Conservation (phyloP, 2,329 filamentous ascomycete genomes). For the Epicoccum nigrum region DNA sequence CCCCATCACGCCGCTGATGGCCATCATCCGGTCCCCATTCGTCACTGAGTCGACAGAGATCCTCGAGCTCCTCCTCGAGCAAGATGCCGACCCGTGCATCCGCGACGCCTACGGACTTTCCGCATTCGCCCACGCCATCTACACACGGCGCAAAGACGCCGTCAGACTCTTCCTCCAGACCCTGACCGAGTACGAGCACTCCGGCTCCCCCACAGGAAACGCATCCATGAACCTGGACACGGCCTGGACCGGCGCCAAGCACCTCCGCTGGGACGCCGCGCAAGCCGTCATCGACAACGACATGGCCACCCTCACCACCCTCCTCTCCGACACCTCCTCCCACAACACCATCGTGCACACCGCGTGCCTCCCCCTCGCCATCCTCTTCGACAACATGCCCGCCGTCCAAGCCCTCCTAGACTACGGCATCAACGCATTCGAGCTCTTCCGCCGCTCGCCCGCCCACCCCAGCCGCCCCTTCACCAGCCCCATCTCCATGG, state of each 20-base stretch:
- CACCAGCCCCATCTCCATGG: constrained; percentile 15
- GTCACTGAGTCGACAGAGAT: constrained; percentile 16
- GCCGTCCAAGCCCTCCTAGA: constrained; percentile 12
- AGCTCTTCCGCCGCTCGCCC: constrained; percentile 13
- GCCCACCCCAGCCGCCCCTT: constrained; percentile 14
- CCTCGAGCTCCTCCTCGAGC: constrained; percentile 14
- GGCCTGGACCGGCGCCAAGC: constrained; percentile 16
- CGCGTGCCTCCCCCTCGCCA: constrained; percentile 15
- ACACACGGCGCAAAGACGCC: constrained; percentile 14
- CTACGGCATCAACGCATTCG: constrained; percentile 11
- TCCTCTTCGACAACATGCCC: constrained; percentile 13
- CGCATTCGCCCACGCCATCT: constrained; percentile 16
- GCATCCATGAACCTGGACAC: constrained; percentile 15
- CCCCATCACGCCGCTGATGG: constrained; percentile 17
- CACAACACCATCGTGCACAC: constrained; percentile 10
- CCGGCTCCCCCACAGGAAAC: constrained; percentile 10
- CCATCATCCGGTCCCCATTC: constrained; percentile 16
- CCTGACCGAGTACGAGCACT: constrained; percentile 2
- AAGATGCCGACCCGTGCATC: constrained; percentile 15
- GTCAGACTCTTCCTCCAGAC: constrained; percentile 4
- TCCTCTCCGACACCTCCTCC: constrained; percentile 1
- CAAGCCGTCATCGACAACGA: constrained; percentile 12
- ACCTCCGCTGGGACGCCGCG: constrained; percentile 17
- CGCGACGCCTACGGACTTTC: constrained; percentile 16
- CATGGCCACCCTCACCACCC: constrained; percentile 4